Percentiles rank a stretch among this genome's conserved stretches.
These are phyloP conservation scores for Boletus albobrunnescens DNA, from an alignment of 1,284 basidiomycete genomes.

Conservation along the genomic window DNA sequence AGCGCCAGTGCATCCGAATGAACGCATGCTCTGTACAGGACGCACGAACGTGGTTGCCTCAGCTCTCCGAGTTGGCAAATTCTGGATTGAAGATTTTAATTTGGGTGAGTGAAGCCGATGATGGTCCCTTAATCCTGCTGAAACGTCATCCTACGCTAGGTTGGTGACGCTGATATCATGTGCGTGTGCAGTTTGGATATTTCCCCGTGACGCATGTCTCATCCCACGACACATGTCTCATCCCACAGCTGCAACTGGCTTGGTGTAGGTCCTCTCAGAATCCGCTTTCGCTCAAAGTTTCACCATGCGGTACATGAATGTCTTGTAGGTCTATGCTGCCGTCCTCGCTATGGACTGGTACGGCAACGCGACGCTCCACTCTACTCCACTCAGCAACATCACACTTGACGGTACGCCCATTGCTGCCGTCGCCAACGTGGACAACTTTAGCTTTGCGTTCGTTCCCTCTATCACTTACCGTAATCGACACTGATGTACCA, in stretches of 20 bases:
- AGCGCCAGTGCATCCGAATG: constrained; percentile 15
- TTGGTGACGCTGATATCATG: constrained; percentile 65
- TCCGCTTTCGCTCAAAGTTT: neutral
- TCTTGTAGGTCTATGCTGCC: constrained; percentile 38
- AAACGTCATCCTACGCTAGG: constrained; percentile 34
- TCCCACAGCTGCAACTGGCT: constrained; percentile 58
- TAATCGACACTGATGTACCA: neutral
- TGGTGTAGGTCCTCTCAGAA: constrained; percentile 37
- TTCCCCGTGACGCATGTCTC: neutral
- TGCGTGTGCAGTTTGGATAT: constrained; percentile 24
- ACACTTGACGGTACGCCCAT: constrained; percentile 49
- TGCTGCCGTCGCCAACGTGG: constrained; percentile 59
- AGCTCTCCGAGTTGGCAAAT: constrained; percentile 49
- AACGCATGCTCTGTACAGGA: constrained; percentile 36
- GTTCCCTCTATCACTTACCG: constrained; percentile 17
- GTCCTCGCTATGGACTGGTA: constrained; percentile 63
- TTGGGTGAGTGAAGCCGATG: constrained; percentile 42
- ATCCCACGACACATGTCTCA: neutral
- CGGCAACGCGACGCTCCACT: constrained; percentile 45
- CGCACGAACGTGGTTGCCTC: constrained; percentile 51
- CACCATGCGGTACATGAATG: neutral
- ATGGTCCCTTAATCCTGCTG: neutral
- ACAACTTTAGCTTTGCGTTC: constrained; percentile 60
- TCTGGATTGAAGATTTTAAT: constrained; percentile 55
- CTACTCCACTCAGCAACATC: constrained; percentile 53